These are phyloP conservation scores for Porodaedalea pini DNA, from an alignment of 1,284 basidiomycete species.

Conservation along the genomic window DNA sequence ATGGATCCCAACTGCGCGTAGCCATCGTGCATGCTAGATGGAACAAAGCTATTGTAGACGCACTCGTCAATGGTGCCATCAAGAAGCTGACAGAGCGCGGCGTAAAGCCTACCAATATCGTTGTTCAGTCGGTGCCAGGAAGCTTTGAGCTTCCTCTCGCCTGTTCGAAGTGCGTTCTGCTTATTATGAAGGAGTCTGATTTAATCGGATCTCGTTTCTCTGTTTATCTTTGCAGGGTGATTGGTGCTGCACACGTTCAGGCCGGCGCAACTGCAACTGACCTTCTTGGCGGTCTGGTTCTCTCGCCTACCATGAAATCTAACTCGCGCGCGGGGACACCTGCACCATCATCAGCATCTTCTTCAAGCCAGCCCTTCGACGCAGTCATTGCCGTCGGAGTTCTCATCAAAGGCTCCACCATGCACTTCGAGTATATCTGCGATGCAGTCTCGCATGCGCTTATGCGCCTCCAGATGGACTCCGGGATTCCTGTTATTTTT, in stretches of 20 bases:
- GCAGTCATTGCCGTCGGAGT: constrained; percentile 96
- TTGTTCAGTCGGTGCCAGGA: constrained; percentile 89
- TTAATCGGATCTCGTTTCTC: no score
- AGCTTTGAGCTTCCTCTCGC: constrained; percentile 93
- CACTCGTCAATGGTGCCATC: constrained; percentile 76
- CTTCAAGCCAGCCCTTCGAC: constrained; percentile 75
- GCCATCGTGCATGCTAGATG: constrained; percentile 93
- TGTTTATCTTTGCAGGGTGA: constrained; percentile 54
- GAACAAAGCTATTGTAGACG: constrained; percentile 85
- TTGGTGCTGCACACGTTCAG: constrained; percentile 82
- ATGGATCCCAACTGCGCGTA: constrained; percentile 77
- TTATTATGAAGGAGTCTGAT: background rate
- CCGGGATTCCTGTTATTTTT: constrained; percentile 93
- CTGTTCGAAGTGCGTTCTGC: constrained; percentile 61
- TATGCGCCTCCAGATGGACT: constrained; percentile 92
- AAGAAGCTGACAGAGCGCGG: constrained; percentile 78
- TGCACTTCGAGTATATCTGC: constrained; percentile 99
- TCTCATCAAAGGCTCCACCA: constrained; percentile 94
- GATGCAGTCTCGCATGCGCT: constrained; percentile 89
- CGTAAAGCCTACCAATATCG: constrained; percentile 87
- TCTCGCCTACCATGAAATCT: constrained; percentile 37
- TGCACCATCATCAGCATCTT: constrained; percentile 32
- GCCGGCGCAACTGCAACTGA: constrained; percentile 69
- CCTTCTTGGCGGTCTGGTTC: constrained; percentile 70
- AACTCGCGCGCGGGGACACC: constrained; percentile 49